These are phyloP conservation scores for Saccharum officinarum DNA, from an alignment of 176 grass and related monocot species.

Conservation along the genomic window DNA sequence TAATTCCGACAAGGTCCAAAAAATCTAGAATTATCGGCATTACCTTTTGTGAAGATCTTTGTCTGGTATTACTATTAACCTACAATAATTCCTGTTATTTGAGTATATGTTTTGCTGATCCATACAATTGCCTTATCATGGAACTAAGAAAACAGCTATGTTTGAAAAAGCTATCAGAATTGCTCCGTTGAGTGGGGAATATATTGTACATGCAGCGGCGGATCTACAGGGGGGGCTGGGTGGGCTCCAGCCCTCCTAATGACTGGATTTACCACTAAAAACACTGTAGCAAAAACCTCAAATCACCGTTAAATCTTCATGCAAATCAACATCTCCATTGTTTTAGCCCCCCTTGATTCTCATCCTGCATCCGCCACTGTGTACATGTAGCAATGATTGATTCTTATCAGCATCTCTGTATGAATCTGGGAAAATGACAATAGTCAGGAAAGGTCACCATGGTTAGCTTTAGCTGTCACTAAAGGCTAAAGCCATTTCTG, in stretches of 20 bases:
- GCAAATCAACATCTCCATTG: no score
- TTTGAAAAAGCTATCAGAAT: not conserved
- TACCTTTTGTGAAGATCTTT: not conserved
- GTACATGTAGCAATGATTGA: not conserved
- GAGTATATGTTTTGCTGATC: no score
- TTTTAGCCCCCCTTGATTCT: no score
- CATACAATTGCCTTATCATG: not conserved
- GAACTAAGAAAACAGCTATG: not conserved
- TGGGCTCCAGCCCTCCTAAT: no score
- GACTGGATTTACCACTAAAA: no score
- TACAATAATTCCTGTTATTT: no score
- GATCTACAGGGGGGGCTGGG: no score
- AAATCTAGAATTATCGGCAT: not conserved
- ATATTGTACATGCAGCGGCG: no score
- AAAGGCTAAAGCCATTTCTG: not conserved
- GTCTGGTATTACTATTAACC: no score
- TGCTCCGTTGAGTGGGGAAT: not conserved
- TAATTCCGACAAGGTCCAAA: not conserved
- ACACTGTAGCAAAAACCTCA: no score
- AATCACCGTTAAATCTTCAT: no score
- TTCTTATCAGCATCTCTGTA: not conserved
- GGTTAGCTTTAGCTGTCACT: not conserved
- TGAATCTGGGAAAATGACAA: slow-evolving; percentile 33
- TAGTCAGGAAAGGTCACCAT: slow-evolving; percentile 8
- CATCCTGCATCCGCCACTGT: no score